Base-by-base conservation (phyloP, 306 rosid species). In the Boehmeria nivea region DNA sequence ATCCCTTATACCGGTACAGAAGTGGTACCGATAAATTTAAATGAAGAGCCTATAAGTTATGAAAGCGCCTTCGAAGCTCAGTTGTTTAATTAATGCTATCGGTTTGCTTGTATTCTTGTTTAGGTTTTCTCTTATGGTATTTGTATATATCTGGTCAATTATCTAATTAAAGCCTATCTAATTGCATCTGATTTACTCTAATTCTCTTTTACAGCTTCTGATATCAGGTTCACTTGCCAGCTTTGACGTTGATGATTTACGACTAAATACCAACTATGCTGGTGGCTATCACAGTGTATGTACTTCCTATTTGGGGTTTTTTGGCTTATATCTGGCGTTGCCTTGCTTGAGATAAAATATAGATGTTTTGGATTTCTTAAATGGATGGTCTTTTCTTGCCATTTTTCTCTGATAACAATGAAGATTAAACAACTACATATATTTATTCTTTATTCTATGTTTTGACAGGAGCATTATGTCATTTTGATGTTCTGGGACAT, bases 201-300 rank as follows among this genome's bases (percentile, higher is more conserved):
- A n/a, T n/a, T 54, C 2, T 59, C 6, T 47, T 71, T 74, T 52
- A 57, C 84, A 91, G 98, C 96, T 91, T 73, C 75, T 91, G 73
- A 91, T 91, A 72, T 84, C 98, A 66, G 98, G 98, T 64, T 91
- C 98, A 69, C 93, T 87, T 44, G 95, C 88, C 61, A 82, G 96
- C 87, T 79, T 91, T 82, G 98, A 91, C 80, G 79, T 91, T 67
- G 96, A 87, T 67, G 96, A 91, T 72, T 72, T 91, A 66, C 83
- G 98, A 63, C 54, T 25, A 51, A 63, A 91, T 69, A 84, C 95
- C 6, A 91, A 85, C 63, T 91, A 91, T 44, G 86, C 84, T 1
- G 94, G 98, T 59, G 95, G 93, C 65, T 91, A 91, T 65, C 82
- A 87, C 56, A 75, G 78, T 43, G 98, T 91, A 81, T 73, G 95